phyloP scores from a whole-genome alignment of 805 yeast species.

The Metschnikowia rubicola region DNA sequence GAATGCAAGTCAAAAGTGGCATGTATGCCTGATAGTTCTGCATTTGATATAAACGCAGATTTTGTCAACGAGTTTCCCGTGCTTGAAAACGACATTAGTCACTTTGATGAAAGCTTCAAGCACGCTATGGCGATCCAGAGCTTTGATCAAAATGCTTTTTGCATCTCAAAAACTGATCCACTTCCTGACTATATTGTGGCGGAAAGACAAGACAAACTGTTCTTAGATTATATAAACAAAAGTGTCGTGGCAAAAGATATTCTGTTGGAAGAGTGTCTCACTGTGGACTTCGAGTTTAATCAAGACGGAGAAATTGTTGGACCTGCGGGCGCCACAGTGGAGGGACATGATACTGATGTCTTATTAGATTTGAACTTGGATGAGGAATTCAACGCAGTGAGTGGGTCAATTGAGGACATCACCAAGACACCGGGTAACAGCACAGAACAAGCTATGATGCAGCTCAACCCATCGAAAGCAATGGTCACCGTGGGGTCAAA shows the following conservation, averaged over 20 bases:
- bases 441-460: slow-evolving; percentile 7
- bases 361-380: slow-evolving; percentile 13
- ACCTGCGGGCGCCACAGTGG: not conserved
- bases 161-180: not conserved
- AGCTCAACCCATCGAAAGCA: slow-evolving; percentile 6
- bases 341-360: not conserved
- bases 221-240: slow-evolving; percentile 17
- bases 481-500: not conserved
- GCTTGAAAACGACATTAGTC: not conserved
- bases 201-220: slow-evolving; percentile 12
- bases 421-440: slow-evolving; percentile 7
- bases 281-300: slow-evolving; percentile 23
- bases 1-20: not conserved
- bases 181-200: slow-evolving; percentile 1
- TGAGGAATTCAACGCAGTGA: slow-evolving; percentile 10
- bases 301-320: slow-evolving; percentile 21
- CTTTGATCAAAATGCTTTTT: not conserved
- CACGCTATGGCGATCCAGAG: not conserved
- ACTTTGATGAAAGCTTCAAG: not conserved
- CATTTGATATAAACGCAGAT: slow-evolving; percentile 25
- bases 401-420: slow-evolving; percentile 9
- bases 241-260: slow-evolving; percentile 12
- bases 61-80: slow-evolving; percentile 13
- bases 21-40: slow-evolving; percentile 23
- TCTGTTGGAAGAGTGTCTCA: slow-evolving; percentile 7